phyloP scores from a whole-genome alignment of 1,139 yeast species.

The Geotrichum candidum region DNA sequence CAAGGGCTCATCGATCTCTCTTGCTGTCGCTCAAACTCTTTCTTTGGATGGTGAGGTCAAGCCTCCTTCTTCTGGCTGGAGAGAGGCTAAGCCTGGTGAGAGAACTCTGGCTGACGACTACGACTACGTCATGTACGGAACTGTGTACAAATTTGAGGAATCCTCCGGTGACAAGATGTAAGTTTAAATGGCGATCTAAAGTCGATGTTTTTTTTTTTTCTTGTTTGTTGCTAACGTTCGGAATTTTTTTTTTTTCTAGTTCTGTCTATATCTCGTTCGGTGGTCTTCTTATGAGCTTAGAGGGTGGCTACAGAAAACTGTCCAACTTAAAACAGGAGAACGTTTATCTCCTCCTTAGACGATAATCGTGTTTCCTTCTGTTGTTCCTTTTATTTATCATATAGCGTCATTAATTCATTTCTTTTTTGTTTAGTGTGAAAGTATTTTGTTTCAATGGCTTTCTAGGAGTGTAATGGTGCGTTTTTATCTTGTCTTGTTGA shows the following conservation, averaged over 20 bases:
- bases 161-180: constrained; percentile 53
- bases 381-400: neutral
- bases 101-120: constrained; percentile 90
- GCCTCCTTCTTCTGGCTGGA: constrained; percentile 69
- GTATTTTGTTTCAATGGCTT: neutral
- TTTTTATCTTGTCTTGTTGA: neutral
- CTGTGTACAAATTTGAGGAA: constrained; percentile 95
- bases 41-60: constrained; percentile 53
- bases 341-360: constrained; percentile 84
- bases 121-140: constrained; percentile 98
- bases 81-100: constrained; percentile 75
- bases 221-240: neutral
- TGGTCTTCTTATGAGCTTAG: constrained; percentile 86
- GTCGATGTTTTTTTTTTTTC: neutral
- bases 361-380: constrained; percentile 26
- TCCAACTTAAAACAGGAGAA: constrained; percentile 90
- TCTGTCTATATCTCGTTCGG: constrained; percentile 94
- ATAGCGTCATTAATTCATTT: neutral
- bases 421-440: neutral
- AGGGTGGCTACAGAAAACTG: constrained; percentile 89
- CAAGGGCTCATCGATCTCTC: constrained; percentile 73
- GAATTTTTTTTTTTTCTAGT: constrained; percentile 34
- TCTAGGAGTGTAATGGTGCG: neutral
- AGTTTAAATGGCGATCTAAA: constrained; percentile 18
- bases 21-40: constrained; percentile 76